Base-by-base conservation (phyloP, 2,329 filamentous ascomycete species). In the Colletotrichum phormii region DNA sequence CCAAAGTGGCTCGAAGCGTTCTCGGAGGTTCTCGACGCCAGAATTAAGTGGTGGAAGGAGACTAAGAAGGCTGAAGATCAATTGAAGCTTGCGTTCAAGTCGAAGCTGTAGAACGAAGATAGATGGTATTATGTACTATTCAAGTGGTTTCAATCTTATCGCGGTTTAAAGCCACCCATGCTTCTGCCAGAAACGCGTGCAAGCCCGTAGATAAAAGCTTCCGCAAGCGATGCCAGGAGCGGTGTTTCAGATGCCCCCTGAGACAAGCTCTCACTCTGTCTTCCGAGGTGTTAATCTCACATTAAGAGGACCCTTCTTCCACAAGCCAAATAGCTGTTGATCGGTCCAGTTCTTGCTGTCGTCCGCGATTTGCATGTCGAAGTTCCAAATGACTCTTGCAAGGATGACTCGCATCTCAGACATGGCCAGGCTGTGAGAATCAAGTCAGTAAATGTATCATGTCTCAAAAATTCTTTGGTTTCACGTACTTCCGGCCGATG, bases 391-490 rank as follows among this genome's bases (percentile, higher is more conserved):
- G 15, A 89, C 69, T 11, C 82, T 81, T 1, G 85, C 81, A 0
- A 87, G 75, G 9, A 88, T 84, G 5, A 88, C 73, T 1, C 86
- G 82, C 83, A 89, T 86, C 75, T 89, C 86, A 1, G 81, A 81
- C 61, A 85, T 85, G 0, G 87, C 86, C 22, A 87, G 80, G 68
- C 82, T 75, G 15, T 7, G 31, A 22, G 2, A n/a, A 3, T 26
- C 7, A 22, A 24, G 5, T 49, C 4, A 37, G 37, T 8, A 1
- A 4, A 15, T 2, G 18, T 11, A 6, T 42, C 0, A 12, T 12
- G 5, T 9, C 2, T 11, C 9, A 9, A n/a, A 22, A 5, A 2
- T 9, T 22, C 0, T 57, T 8, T 58, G 22, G 2, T 1, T 11
- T 15, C 0, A 70, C 80, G 77, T 78, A 86, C 85, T 88, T 87